Evolutionary conservation across 2,329 filamentous ascomycete genomes (phyloP), one percentile per base, ranked within the genome.

Genomic region (Fusarium graminum): DNA sequence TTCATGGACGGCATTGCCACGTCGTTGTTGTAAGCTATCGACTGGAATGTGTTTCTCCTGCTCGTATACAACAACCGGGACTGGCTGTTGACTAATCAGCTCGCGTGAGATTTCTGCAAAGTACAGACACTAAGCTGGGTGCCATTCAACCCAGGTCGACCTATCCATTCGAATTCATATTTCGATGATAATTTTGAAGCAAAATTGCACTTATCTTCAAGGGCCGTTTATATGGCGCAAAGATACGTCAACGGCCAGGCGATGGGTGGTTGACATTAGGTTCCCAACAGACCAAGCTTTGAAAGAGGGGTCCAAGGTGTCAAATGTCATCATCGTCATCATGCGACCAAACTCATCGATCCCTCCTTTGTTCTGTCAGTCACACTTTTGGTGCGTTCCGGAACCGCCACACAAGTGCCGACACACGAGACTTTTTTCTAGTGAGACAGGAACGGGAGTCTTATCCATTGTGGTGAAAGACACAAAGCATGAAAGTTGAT

Each of bases 241-340:
- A 46, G 65, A 42, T 49, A 62, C 40, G 42, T 56, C 54, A 69
- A 71, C 61, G 68, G 63, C 45, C 52, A 36, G 53, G 38, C 32
- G 53, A 46, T 40, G 45, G 46, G 29, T 51, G 40, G 46, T 40
- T 59, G 32, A 39, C 41, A 60, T 57, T 40, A 17, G 22, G 22
- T 36, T 41, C 26, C 22, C 17, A 16, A 13, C 43, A 60, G 53
- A 47, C 45, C 34, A 42, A 53, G 38, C 47, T 45, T 44, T 14
- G 42, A 44, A 68, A 59, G 38, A 52, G 54, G 62, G 56, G 63
- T 65, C 63, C 53, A 65, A 52, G 36, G 44, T 59, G 63, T 63
- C 68, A 58, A 67, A 42, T 59, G 59, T 63, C 66, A 71, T 71
- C 68, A 61, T 68, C 59, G 52, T 71, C 65, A 64, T 70, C 61